A percentile compares a stretch with the other conserved stretches of the same genome.
phyloP scores from a whole-genome alignment of 495 filamentous ascomycete species.

The Bathelium albidoporum region DNA sequence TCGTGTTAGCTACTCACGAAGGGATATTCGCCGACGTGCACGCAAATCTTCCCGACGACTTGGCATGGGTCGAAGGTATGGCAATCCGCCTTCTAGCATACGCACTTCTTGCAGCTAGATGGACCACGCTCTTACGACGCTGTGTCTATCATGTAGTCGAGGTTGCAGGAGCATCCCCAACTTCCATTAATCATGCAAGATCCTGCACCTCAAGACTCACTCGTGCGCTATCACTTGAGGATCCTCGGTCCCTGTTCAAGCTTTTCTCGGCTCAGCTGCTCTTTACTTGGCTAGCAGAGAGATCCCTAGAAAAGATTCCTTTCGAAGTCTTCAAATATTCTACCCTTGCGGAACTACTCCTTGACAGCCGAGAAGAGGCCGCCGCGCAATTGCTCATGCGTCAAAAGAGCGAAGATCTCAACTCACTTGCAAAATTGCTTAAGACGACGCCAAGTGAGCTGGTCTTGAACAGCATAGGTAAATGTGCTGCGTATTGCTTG shows the following conservation, averaged over 20 bases:
- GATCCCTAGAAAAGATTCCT: constrained; percentile 55
- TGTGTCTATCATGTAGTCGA: constrained; percentile 91
- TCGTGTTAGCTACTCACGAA: constrained; percentile 68
- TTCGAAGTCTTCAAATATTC: constrained; percentile 72
- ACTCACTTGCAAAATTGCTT: constrained; percentile 47
- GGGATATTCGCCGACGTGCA: constrained; percentile 70
- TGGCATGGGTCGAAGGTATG: constrained; percentile 68
- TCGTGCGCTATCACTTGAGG: constrained; percentile 48
- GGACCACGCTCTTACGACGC: constrained; percentile 70
- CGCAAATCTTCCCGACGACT: constrained; percentile 57
- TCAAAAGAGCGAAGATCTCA: constrained; percentile 51
- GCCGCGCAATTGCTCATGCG: constrained; percentile 79
- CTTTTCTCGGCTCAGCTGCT: constrained; percentile 88
- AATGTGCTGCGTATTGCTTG: constrained; percentile 73
- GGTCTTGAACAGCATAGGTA: constrained; percentile 60
- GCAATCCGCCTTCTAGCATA: constrained; percentile 71
- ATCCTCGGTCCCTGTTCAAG: constrained; percentile 61
- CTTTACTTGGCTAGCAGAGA: constrained; percentile 71
- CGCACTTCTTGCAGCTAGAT: constrained; percentile 60
- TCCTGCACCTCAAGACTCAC: constrained; percentile 60
- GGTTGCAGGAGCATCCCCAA: constrained; percentile 57
- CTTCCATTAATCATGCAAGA: constrained; percentile 56
- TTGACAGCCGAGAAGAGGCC: constrained; percentile 66
- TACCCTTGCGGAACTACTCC: constrained; percentile 56
- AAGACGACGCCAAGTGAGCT: constrained; percentile 45